These are phyloP conservation scores for Eucalyptus cladocalyx DNA, from an alignment of 345 rosid species.

Conservation along the genomic window DNA sequence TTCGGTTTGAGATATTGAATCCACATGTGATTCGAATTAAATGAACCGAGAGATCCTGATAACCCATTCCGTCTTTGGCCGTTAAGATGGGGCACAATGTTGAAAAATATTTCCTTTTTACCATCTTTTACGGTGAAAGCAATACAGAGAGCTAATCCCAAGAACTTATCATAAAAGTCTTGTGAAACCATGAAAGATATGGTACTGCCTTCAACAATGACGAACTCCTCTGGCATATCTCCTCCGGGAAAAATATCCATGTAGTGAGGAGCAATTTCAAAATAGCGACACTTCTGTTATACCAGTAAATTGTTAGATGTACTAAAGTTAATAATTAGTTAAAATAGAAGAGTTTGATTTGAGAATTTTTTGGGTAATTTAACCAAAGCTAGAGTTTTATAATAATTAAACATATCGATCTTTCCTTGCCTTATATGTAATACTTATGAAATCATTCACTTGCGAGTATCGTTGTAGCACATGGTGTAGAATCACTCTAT, in stretches of 20 bases:
- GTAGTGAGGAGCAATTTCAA: accelerated
- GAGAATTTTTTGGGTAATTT: too few relatives aligned
- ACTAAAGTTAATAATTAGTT: too few relatives aligned
- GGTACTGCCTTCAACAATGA: neutral
- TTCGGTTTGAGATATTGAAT: neutral
- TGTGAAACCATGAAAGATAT: neutral
- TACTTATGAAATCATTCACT: neutral
- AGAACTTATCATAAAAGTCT: neutral
- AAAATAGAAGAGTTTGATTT: too few relatives aligned
- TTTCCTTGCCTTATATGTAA: neutral
- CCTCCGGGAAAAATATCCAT: neutral
- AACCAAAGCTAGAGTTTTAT: neutral
- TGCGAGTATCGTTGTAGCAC: neutral
- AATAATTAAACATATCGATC: neutral
- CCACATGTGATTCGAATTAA: neutral
- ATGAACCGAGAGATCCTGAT: neutral
- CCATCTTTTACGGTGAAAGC: neutral
- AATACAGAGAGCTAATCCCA: neutral
- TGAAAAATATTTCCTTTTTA: neutral
- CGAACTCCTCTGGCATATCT: neutral
- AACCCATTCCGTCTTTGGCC: neutral
- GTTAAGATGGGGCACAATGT: neutral
- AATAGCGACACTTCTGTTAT: accelerated
- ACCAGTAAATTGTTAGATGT: too few relatives aligned
- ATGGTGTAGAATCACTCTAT: neutral